phyloP scores from a whole-genome alignment of 768 basidiomycete genomes.

The Lactarius psammicola region DNA sequence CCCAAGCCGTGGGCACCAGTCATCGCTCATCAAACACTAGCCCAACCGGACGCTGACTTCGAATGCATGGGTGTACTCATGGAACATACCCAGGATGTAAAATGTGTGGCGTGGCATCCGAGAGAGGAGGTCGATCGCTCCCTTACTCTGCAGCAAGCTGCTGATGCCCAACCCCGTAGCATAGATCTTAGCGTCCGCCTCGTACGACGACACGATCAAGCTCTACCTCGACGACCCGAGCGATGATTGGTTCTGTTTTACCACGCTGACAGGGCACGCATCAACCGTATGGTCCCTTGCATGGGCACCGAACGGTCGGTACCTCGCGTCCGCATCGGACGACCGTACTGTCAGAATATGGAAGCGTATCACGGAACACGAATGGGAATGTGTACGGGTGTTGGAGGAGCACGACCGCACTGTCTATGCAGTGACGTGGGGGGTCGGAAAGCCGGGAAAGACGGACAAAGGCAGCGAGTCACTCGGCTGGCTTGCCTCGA shows the following conservation, averaged over 20 bases:
- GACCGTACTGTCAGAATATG: conserved; percentile 83
- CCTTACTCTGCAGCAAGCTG: conserved; percentile 7
- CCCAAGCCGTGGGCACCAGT: not conserved
- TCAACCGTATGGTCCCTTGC: conserved; percentile 93
- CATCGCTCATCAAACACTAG: conserved; percentile 41
- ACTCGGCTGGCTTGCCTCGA: conserved; percentile 82
- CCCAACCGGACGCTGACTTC: conserved; percentile 88
- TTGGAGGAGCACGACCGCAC: conserved; percentile 67
- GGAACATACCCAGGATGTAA: conserved; percentile 97
- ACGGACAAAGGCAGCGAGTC: conserved; percentile 34
- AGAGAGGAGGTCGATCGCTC: conserved; percentile 65
- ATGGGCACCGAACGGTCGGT: conserved; percentile 73
- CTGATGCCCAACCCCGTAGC: conserved; percentile 30
- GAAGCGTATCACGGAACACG: conserved; percentile 60
- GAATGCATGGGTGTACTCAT: conserved; percentile 94
- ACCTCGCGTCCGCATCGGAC: conserved; percentile 86
- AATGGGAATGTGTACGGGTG: conserved; percentile 61
- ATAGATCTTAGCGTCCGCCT: conserved; percentile 93
- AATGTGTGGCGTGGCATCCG: conserved; percentile 94
- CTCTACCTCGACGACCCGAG: conserved; percentile 90
- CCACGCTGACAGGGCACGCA: conserved; percentile 74
- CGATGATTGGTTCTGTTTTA: conserved; percentile 91
- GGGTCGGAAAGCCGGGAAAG: conserved; percentile 36
- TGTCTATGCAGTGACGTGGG: conserved; percentile 83
- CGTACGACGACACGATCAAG: conserved; percentile 95